Evolutionary conservation across 2,329 filamentous ascomycete genomes (phyloP).

Genomic region (Escovopsis sp.): DNA sequence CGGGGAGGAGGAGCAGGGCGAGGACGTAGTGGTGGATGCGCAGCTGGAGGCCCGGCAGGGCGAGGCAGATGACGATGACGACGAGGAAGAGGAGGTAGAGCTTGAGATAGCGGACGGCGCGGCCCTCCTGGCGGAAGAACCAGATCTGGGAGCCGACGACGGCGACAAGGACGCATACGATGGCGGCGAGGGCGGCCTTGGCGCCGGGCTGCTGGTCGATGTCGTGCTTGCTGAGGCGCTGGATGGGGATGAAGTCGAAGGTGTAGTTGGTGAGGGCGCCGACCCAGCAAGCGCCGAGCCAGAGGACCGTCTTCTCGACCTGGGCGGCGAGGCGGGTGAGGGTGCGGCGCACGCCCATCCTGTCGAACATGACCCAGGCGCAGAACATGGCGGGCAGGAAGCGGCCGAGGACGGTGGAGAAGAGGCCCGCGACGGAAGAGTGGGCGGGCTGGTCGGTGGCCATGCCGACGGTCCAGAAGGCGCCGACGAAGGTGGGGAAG

Average conservation of each 20-base stretch:
- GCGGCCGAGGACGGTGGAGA: constrained; percentile 65
- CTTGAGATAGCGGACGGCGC: constrained; percentile 60
- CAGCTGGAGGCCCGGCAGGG: constrained; percentile 61
- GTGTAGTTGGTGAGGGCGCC: constrained; percentile 91
- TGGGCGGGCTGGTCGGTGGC: constrained; percentile 73
- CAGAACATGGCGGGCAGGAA: constrained; percentile 80
- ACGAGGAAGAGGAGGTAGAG: constrained; percentile 57
- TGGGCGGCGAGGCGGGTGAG: constrained; percentile 63
- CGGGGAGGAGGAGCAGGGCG: constrained; percentile 70
- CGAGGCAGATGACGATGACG: constrained; percentile 53
- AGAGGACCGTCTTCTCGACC: constrained; percentile 77
- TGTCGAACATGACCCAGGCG: constrained; percentile 75
- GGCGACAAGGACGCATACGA: constrained; percentile 53
- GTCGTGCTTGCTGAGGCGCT: constrained; percentile 81
- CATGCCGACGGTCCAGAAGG: constrained; percentile 83
- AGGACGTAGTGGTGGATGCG: constrained; percentile 94
- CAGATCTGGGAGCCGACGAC: constrained; percentile 66
- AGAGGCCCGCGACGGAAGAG: constrained; percentile 49
- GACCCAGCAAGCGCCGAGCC: constrained; percentile 82
- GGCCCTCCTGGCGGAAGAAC: constrained; percentile 72
- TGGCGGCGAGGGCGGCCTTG: constrained; percentile 61
- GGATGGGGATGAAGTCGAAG: constrained; percentile 83
- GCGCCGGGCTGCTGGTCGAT: constrained; percentile 81
- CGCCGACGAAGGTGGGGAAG: constrained; percentile 62
- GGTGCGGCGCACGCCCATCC: constrained; percentile 60